Base-by-base conservation (phyloP, 768 basidiomycete species). In the Gyrodon lividus region DNA sequence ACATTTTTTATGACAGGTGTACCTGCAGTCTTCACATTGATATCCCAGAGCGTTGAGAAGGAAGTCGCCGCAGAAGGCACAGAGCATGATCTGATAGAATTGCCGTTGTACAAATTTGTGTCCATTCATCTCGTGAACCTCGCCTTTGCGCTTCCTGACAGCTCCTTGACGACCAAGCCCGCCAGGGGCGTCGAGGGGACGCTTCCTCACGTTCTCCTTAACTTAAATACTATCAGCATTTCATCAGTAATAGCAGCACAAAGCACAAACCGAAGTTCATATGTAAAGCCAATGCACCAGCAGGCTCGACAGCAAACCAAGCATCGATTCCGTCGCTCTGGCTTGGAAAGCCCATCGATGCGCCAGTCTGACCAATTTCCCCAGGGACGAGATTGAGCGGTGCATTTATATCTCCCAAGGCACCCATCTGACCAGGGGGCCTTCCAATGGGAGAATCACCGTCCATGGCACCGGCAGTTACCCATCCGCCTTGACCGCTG, bases 51-150 rank as follows among this genome's bases (percentile, higher is more conserved):
- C 96, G 56, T 98, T 98, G 68, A 98, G 88, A 51, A 99, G 77
- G 75, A 99, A 98, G 63, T 98, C 96, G 72, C 83, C 87, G 75
- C 97, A 99, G 71, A 97, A 92, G 3, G 97, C 97, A 68, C 97
- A 99, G 46, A 98, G 80, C 79, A 99, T 97, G 66, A 98, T 84
- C 68, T 98, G 95, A 70, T 97, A 98, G 77, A 99, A 99, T 71
- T 98, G 97, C 41, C 87, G 83, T 62, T 93, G 91, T 41, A 99
- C 81, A 67, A 99, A 99, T 70, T 97, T 92, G 76, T 99, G 97
- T 10, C 97, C 97, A 66, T 98, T 98, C 92, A 98, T 98, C 72
- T 98, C 95, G 74, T 95, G 94, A 3, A 98, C 88, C 75, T 98
- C 96, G 59, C 86, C 96, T 72, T 98, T 98, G 63, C 95, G 90